phyloP scores from a whole-genome alignment of 2,329 filamentous ascomycete species.

The Penicillium nordicum region DNA sequence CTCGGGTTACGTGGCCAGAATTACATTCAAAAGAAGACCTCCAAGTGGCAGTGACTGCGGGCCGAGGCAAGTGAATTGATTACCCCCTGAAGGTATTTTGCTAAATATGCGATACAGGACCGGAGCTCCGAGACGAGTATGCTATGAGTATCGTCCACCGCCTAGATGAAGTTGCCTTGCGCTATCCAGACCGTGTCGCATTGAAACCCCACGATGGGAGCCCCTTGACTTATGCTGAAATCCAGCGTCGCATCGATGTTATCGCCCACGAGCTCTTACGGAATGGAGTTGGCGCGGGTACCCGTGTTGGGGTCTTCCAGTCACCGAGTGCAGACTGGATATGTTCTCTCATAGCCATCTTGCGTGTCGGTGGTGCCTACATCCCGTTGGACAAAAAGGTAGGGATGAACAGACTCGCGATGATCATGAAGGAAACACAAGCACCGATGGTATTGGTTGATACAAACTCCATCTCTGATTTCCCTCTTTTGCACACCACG shows the following conservation, averaged over 20 bases:
- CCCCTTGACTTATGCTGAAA: conserved; percentile 37
- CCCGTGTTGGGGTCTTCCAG: conserved; percentile 42
- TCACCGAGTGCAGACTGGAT: conserved; percentile 31
- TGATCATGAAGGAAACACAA: conserved; percentile 18
- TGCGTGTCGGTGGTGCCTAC: conserved; percentile 32
- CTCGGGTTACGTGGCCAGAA: conserved; percentile 16
- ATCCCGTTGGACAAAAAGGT: conserved; percentile 33
- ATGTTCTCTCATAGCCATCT: conserved; percentile 33
- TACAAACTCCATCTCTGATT: conserved; percentile 4
- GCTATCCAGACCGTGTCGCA: conserved; percentile 21
- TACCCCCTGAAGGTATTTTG: not conserved
- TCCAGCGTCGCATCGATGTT: conserved; percentile 32
- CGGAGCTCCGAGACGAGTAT: conserved; percentile 28
- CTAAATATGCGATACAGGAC: conserved; percentile 14
- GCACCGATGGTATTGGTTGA: conserved; percentile 11
- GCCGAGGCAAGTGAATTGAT: conserved; percentile 15
- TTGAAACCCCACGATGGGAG: conserved; percentile 27
- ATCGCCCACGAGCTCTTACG: conserved; percentile 34
- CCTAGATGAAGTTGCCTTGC: conserved; percentile 34
- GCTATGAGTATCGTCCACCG: conserved; percentile 35
- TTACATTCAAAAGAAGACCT: conserved; percentile 15
- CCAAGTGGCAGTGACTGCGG: conserved; percentile 11
- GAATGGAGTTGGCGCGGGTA: conserved; percentile 15
- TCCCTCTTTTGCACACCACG: not conserved
- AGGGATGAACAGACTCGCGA: conserved; percentile 22